Base-by-base conservation (phyloP, 352 stramenopile genomes). In the Globisporangium alternatum region DNA sequence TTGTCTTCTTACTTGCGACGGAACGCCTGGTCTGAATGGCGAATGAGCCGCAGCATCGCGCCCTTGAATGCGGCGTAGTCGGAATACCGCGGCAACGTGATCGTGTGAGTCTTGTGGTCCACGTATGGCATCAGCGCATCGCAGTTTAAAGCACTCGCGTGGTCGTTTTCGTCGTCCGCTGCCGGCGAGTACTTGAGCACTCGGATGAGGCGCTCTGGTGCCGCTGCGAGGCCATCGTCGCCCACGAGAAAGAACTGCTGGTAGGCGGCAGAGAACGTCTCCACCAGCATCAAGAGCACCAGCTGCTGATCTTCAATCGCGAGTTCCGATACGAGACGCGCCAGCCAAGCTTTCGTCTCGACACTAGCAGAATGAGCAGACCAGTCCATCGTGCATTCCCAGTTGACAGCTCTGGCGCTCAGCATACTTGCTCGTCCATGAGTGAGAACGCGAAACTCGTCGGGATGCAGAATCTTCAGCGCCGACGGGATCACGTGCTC, bases 271-370 rank as follows among this genome's bases (percentile, higher is more conserved):
- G 76, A 57, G 12, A 80, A 85, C 17, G 81, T 85, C 19, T 69
- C 72, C 3, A 72, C 68, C 69, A 90, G 77, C 59, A 78, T 81
- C 28, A 91, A 48, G 45, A 89, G 64, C 9, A 90, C 9, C 45
- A 84, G 65, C 39, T 86, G 76, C 47, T 81, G 78, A 55, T 91
- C 83, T 45, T 91, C 81, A 0, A 82, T 41, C 4, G 86, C 76
- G 15, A 91, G 71, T 37, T 90, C 81, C 1, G 30, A 71, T 17
- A 86, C 68, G 17, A 90, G 55, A 17, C 81, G 77, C 47, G 68
- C 67, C 60, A 79, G 70, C 83, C 80, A 91, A 35, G 17, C 35
- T 31, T 31, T 41, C 10, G 28, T 53, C 22, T 55, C 21, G 41
- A 37, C 47, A 43, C 55, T 28, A n/a, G 37, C 47, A 35, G 56